These are phyloP conservation scores for Epichloe uncinata DNA, from an alignment of 2,329 filamentous ascomycete genomes.

Conservation along the genomic window DNA sequence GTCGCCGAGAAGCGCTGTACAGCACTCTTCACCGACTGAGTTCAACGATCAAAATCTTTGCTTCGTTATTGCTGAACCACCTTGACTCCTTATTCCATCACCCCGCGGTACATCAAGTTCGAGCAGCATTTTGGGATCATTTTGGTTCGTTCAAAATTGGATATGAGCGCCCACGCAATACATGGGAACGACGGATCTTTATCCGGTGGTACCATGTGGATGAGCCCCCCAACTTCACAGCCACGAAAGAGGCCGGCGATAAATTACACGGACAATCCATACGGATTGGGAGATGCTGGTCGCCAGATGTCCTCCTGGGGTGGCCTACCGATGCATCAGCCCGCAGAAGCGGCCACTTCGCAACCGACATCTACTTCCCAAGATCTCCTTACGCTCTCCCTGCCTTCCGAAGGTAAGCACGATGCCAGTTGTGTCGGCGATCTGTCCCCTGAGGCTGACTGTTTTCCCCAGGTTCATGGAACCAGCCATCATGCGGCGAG, in stretches of 20 bases:
- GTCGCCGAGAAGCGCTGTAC: neutral
- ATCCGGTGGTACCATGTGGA: constrained; percentile 6
- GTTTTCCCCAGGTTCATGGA: constrained; percentile 24
- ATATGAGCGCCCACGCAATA: constrained; percentile 5
- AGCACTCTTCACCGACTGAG: neutral
- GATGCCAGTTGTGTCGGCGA: neutral
- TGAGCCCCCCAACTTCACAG: constrained; percentile 8
- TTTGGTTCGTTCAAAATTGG: neutral
- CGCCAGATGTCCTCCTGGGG: constrained; percentile 7
- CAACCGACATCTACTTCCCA: constrained; percentile 8
- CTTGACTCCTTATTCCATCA: neutral
- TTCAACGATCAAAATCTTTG: neutral
- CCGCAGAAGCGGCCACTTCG: neutral
- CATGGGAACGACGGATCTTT: constrained; percentile 7
- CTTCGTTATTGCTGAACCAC: neutral
- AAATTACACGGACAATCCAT: constrained; percentile 7
- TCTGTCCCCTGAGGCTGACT: neutral
- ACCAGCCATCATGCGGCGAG: constrained; percentile 43
- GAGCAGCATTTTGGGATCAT: neutral
- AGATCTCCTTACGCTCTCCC: constrained; percentile 3
- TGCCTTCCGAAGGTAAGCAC: constrained; percentile 5
- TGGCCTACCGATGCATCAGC: neutral
- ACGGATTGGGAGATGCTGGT: constrained; percentile 5
- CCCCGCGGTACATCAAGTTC: neutral
- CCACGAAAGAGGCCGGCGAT: constrained; percentile 7